Evolutionary conservation across 2,329 filamentous ascomycete species (phyloP).

Genomic region (Grosmannia clavigera): DNA sequence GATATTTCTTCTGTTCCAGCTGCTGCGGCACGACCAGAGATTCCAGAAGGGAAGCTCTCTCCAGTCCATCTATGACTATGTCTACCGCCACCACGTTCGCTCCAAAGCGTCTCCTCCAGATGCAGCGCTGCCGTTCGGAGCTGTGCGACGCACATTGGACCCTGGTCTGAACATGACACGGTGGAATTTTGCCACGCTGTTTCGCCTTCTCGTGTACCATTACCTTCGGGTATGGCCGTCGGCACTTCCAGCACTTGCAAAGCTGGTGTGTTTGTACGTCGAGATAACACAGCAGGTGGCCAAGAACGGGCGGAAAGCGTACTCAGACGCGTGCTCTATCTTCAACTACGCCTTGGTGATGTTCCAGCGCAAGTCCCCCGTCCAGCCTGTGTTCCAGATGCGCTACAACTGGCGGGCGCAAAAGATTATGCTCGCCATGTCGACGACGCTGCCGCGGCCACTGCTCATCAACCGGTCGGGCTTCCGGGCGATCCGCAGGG

Average conservation of each 20-base stretch:
- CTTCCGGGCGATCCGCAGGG: slow-evolving; percentile 41
- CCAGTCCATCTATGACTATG: slow-evolving; percentile 21
- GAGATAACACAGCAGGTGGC: slow-evolving; percentile 8
- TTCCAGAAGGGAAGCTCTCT: slow-evolving; percentile 21
- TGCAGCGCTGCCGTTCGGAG: slow-evolving; percentile 6
- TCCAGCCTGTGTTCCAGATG: slow-evolving; percentile 22
- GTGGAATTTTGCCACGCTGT: slow-evolving; percentile 12
- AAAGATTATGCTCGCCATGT: slow-evolving; percentile 38
- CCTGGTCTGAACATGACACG: slow-evolving; percentile 15
- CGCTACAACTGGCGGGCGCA: slow-evolving; percentile 46
- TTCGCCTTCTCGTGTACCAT: slow-evolving; percentile 18
- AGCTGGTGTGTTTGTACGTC: slow-evolving; percentile 17
- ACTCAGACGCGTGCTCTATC: slow-evolving; percentile 20
- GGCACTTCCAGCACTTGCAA: slow-evolving; percentile 17
- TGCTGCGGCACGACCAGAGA: slow-evolving; percentile 22
- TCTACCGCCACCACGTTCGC: slow-evolving; percentile 11
- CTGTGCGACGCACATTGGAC: slow-evolving; percentile 12
- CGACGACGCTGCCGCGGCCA: slow-evolving; percentile 28
- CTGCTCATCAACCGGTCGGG: slow-evolving; percentile 32
- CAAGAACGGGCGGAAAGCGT: slow-evolving; percentile 11
- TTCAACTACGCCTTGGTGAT: slow-evolving; percentile 28
- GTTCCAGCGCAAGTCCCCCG: slow-evolving; percentile 23
- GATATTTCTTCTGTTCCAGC: slow-evolving; percentile 24
- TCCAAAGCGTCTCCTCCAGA: neutral
- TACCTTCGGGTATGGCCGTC: slow-evolving; percentile 19